A percentile compares a stretch with the other conserved stretches of the same genome.
Conservation (phyloP, 495 filamentous ascomycete species). For the Annulohypoxylon moriforme region DNA sequence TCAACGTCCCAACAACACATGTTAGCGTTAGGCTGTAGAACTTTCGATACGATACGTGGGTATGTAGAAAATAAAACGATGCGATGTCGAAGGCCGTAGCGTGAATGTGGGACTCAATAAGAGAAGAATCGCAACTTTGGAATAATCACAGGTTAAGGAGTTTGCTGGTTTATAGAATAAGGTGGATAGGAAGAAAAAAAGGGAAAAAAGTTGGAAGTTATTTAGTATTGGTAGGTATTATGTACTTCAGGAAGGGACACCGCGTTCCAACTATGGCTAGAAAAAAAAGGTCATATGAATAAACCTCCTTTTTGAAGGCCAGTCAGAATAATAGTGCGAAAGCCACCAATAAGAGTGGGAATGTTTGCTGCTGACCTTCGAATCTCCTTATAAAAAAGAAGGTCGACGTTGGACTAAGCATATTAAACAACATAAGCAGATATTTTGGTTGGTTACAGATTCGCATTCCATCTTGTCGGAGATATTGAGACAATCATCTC, state of each 20-base stretch:
- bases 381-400: background rate
- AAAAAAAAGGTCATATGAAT: background rate
- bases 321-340: background rate
- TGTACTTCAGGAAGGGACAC: background rate
- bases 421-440: background rate
- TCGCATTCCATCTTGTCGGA: background rate
- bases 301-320: background rate
- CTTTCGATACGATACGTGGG: background rate
- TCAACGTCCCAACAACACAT: slow-evolving; percentile 60
- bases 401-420: slow-evolving; percentile 1
- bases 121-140: background rate
- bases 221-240: background rate
- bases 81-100: background rate
- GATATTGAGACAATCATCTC: background rate
- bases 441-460: background rate
- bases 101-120: background rate
- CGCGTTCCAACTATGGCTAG: background rate
- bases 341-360: background rate
- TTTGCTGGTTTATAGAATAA: background rate
- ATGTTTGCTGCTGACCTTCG: background rate
- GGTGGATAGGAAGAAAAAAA: background rate
- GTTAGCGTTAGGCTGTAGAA: slow-evolving; percentile 11
- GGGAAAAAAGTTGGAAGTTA: background rate
- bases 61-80: background rate
- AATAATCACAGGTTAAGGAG: background rate